Evolutionary conservation across 2,329 filamentous ascomycete genomes (phyloP).

Genomic region (Claviceps humidiphila): DNA sequence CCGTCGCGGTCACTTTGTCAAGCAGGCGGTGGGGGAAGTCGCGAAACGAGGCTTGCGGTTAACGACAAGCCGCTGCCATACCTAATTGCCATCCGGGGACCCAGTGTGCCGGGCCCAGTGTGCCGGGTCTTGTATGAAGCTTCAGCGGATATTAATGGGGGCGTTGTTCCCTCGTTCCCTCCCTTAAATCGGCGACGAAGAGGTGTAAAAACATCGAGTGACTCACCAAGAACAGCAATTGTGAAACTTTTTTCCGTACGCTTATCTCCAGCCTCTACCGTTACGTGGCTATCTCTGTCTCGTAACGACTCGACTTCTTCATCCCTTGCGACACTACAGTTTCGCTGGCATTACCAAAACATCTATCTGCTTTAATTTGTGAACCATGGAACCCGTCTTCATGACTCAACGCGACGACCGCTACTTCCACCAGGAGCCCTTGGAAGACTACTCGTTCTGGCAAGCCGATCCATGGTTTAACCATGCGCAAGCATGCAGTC

Average conservation of each 20-base stretch:
- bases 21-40: not conserved
- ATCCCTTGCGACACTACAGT: not conserved
- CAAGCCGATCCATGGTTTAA: not conserved
- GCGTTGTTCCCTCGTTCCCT: not conserved
- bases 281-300: not conserved
- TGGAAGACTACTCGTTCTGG: not conserved
- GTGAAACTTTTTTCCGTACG: not conserved
- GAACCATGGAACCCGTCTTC: not conserved
- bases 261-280: not conserved
- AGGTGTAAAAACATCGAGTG: not conserved
- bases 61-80: not conserved
- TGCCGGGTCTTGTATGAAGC: not conserved
- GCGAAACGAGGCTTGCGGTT: not conserved
- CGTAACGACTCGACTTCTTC: no score
- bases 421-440: not conserved
- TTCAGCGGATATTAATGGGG: constrained; percentile 1
- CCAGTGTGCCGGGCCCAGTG: not conserved
- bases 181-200: not conserved
- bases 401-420: not conserved
- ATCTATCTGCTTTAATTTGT: no score
- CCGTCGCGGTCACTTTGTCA: not conserved
- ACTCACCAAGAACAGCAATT: no score
- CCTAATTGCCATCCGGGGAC: not conserved
- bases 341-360: not conserved
- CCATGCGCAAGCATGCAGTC: not conserved